phyloP scores from a whole-genome alignment of 352 stramenopile genomes.

The Peronospora destructor region DNA sequence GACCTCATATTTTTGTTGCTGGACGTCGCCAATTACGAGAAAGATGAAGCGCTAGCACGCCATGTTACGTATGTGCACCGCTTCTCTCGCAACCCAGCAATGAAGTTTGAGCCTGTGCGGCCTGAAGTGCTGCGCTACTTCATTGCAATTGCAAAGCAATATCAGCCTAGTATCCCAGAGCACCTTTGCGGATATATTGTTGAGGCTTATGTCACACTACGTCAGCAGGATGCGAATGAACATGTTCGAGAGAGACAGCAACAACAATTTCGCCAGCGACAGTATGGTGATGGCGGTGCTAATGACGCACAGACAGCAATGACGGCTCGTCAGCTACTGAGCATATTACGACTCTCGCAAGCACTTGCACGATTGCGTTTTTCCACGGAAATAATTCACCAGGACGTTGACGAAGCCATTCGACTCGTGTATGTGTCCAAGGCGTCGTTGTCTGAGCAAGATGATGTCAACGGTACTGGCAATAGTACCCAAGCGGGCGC shows the following conservation, averaged over 20 bases:
- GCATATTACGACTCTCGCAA: slow-evolving; percentile 95
- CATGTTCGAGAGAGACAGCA: slow-evolving; percentile 65
- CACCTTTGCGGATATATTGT: slow-evolving; percentile 96
- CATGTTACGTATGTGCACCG: slow-evolving; percentile 92
- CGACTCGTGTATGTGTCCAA: slow-evolving; percentile 97
- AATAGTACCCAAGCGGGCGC: slow-evolving; percentile 19
- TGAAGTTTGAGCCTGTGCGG: slow-evolving; percentile 87
- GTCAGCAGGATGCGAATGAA: slow-evolving; percentile 88
- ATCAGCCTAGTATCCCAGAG: slow-evolving; percentile 82
- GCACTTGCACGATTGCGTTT: slow-evolving; percentile 96
- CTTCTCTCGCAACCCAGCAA: slow-evolving; percentile 83
- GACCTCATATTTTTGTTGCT: slow-evolving; percentile 98
- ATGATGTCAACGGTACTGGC: slow-evolving; percentile 45
- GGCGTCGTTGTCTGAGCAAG: slow-evolving; percentile 87
- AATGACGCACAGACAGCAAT: slow-evolving; percentile 95
- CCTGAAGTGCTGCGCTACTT: slow-evolving; percentile 90
- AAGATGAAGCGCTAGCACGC: slow-evolving; percentile 86
- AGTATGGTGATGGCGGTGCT: slow-evolving; percentile 33
- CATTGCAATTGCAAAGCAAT: slow-evolving; percentile 85
- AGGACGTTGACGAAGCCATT: slow-evolving; percentile 98
- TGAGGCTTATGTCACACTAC: slow-evolving; percentile 96
- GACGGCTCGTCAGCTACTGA: slow-evolving; percentile 97
- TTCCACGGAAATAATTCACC: slow-evolving; percentile 89
- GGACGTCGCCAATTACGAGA: slow-evolving; percentile 91
- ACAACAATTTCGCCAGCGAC: slow-evolving; percentile 32